Percentiles rank a stretch among this genome's conserved stretches.
Evolutionary conservation across 768 basidiomycete genomes (phyloP).

Genomic region (Boletellus ananas): DNA sequence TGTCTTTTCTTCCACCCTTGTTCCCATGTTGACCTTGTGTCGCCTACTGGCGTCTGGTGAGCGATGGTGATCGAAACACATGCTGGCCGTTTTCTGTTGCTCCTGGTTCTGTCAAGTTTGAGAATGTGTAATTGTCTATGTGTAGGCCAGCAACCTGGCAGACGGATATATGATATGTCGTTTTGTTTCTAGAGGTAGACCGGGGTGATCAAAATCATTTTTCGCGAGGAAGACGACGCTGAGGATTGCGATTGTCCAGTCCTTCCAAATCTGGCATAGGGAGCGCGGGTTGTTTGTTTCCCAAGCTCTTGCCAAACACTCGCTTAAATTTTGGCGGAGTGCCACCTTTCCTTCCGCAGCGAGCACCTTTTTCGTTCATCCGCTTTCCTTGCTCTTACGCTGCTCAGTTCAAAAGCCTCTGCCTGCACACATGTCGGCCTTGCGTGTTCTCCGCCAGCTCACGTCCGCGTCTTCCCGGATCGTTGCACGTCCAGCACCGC

Average conservation of each 20-base stretch:
- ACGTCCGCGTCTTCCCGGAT: conserved; percentile 43
- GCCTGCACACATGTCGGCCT: conserved; percentile 51
- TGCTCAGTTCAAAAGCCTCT: background rate
- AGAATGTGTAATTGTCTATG: background rate
- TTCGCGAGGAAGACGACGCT: no score
- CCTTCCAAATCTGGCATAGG: conserved; percentile 10
- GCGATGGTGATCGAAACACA: background rate
- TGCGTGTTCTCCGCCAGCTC: conserved; percentile 58
- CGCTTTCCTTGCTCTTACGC: background rate
- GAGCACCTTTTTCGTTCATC: background rate
- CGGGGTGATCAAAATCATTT: background rate
- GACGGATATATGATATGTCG: conserved; percentile 1
- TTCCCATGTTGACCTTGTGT: background rate
- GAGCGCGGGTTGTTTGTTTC: conserved; percentile 27
- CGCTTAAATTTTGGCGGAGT: background rate
- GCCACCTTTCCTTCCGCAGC: no score
- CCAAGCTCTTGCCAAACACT: conserved; percentile 32
- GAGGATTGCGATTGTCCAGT: background rate
- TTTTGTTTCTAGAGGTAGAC: background rate
- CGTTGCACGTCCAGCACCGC: conserved; percentile 22
- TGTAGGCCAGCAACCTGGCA: conserved; percentile 4
- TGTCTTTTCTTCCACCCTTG: background rate
- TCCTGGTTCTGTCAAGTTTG: conserved; percentile 1
- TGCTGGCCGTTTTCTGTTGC: conserved; percentile 5
- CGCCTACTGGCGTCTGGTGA: background rate